A percentile compares a stretch with the other conserved stretches of the same genome.
Evolutionary conservation across 495 filamentous ascomycete genomes (phyloP).

Genomic region (Lasiosphaeriaceae sp.): DNA sequence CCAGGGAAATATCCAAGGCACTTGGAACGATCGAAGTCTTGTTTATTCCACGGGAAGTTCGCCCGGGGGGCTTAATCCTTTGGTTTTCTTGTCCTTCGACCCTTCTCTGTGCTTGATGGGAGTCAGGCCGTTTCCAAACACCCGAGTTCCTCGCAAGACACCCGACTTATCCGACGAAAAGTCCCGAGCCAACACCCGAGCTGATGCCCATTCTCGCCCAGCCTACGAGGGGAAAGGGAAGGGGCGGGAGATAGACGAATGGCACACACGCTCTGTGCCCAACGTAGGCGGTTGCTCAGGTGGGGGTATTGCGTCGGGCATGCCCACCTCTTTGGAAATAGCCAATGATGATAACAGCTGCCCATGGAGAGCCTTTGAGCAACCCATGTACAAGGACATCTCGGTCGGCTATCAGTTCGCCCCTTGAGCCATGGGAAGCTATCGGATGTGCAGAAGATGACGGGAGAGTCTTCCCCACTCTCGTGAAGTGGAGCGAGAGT

Average conservation of each 20-base stretch:
- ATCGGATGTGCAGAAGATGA: not conserved
- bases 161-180: conserved; percentile 2
- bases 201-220: not conserved
- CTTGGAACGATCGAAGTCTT: conserved; percentile 60
- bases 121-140: conserved; percentile 14
- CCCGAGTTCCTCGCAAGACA: not conserved
- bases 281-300: not conserved
- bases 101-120: conserved; percentile 35
- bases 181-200: not conserved
- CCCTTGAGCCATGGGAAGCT: not conserved
- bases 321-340: not conserved
- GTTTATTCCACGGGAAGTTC: conserved; percentile 48
- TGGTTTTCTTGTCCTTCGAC: conserved; percentile 65
- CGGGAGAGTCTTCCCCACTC: not conserved
- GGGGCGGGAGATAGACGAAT: conserved; percentile 1
- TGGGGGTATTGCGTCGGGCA: not conserved
- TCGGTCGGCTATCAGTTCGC: conserved; percentile 31
- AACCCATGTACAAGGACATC: conserved; percentile 30
- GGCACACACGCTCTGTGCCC: not conserved
- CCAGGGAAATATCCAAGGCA: conserved; percentile 45
- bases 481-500: not conserved
- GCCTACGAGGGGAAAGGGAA: conserved; percentile 16
- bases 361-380: conserved; percentile 25
- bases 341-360: not conserved
- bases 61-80: conserved; percentile 36